phyloP scores from a whole-genome alignment of 192 early-diverging fungal genomes.

The Backusella tuberculispora region DNA sequence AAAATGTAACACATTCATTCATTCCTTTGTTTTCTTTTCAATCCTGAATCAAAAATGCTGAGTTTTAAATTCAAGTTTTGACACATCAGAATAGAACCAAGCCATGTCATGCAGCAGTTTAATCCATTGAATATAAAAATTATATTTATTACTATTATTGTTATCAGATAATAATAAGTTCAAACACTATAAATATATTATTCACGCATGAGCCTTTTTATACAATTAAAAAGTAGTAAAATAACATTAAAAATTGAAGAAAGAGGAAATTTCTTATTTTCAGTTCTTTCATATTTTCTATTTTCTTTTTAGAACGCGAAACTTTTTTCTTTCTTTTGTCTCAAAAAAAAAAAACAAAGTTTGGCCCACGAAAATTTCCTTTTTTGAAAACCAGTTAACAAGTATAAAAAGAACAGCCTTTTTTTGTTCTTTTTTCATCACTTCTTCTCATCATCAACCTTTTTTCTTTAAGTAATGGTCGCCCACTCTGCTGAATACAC shows the following conservation, averaged over 20 bases:
- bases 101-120: neutral
- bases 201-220: neutral
- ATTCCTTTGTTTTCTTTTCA: neutral
- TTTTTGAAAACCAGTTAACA: neutral
- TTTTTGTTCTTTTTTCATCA: slow-evolving; percentile 1
- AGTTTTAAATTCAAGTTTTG: neutral
- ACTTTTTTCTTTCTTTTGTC: neutral
- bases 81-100: neutral
- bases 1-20: neutral
- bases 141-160: neutral
- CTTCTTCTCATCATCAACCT: neutral
- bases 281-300: slow-evolving; percentile 5
- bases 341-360: slow-evolving; percentile 3
- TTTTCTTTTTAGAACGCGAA: neutral
- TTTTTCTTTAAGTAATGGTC: neutral
- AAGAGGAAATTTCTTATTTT: slow-evolving; percentile 1
- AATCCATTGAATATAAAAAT: neutral
- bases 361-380: neutral
- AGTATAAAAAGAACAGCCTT: neutral
- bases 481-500: neutral
- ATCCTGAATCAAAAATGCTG: neutral
- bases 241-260: slow-evolving; percentile 10
- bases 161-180: too few species aligned
- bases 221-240: neutral
- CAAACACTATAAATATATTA: neutral